Conservation (phyloP, 2,329 filamentous ascomycete species). For the Verticillium nonalfalfae region DNA sequence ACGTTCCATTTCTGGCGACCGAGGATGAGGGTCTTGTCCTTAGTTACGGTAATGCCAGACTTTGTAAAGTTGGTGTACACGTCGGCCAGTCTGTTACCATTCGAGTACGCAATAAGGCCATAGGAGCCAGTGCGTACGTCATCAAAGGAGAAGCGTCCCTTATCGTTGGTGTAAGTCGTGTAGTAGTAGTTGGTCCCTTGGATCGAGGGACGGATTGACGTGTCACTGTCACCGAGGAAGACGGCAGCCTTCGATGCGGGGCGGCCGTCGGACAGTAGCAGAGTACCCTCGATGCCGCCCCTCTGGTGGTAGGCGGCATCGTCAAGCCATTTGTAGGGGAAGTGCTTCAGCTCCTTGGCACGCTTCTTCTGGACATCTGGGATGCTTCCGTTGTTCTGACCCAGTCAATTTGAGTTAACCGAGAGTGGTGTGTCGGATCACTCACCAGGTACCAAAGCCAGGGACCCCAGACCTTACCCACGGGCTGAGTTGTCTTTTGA, state of each 20-base stretch:
- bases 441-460: constrained; percentile 12
- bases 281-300: constrained; percentile 29
- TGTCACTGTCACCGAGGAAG: constrained; percentile 37
- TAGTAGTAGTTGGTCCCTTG: constrained; percentile 30
- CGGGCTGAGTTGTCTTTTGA: constrained; percentile 4
- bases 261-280: constrained; percentile 34
- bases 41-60: constrained; percentile 25
- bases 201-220: constrained; percentile 14
- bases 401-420: constrained; percentile 11
- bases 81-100: constrained; percentile 30
- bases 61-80: constrained; percentile 32
- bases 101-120: constrained; percentile 36
- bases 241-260: constrained; percentile 35
- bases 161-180: constrained; percentile 29
- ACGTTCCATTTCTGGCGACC: constrained; percentile 5
- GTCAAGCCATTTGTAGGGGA: constrained; percentile 39
- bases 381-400: constrained; percentile 33
- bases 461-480: constrained; percentile 8
- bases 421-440: not conserved
- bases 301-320: constrained; percentile 33
- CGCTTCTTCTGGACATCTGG: constrained; percentile 27
- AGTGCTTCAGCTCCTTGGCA: constrained; percentile 26
- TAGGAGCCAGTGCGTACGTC: constrained; percentile 33
- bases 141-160: constrained; percentile 31
- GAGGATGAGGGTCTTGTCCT: constrained; percentile 13